Percentiles rank a stretch among this genome's conserved stretches.
Evolutionary conservation across 2,329 filamentous ascomycete species (phyloP).

Genomic region (Aspergillus japonicus): DNA sequence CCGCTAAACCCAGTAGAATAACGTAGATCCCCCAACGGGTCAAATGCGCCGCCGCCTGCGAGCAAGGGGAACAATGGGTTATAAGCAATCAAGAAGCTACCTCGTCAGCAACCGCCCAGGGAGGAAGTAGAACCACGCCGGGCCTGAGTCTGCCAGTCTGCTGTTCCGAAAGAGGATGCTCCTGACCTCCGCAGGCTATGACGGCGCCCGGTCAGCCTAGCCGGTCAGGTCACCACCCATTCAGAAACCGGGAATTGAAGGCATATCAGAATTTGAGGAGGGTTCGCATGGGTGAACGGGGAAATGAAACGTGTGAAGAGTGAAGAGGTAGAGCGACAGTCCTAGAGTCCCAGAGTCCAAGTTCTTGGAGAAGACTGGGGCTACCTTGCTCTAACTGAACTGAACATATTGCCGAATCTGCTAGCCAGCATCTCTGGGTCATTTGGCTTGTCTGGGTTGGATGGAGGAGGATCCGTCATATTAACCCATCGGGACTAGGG

Average conservation of each 20-base stretch:
- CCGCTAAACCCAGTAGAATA: slow-evolving; percentile 1
- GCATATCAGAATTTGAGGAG: background rate
- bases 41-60: slow-evolving; percentile 5
- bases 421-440: background rate
- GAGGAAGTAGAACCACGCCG: background rate
- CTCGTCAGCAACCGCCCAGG: background rate
- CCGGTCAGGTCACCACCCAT: background rate
- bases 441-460: slow-evolving; percentile 11
- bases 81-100: background rate
- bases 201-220: slow-evolving; percentile 1
- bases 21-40: slow-evolving; percentile 9
- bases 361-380: too few relatives aligned
- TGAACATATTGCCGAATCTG: background rate
- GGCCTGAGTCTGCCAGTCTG: background rate
- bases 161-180: background rate
- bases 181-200: background rate
- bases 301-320: background rate
- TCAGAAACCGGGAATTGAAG: background rate
- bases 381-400: background rate
- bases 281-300: background rate
- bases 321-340: background rate
- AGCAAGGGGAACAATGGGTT: slow-evolving; percentile 3
- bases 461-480: slow-evolving; percentile 42
- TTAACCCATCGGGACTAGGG: slow-evolving; percentile 44
- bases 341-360: too few relatives aligned